phyloP scores from a whole-genome alignment of 257 asterid species.

The Haberlea rhodopensis region DNA sequence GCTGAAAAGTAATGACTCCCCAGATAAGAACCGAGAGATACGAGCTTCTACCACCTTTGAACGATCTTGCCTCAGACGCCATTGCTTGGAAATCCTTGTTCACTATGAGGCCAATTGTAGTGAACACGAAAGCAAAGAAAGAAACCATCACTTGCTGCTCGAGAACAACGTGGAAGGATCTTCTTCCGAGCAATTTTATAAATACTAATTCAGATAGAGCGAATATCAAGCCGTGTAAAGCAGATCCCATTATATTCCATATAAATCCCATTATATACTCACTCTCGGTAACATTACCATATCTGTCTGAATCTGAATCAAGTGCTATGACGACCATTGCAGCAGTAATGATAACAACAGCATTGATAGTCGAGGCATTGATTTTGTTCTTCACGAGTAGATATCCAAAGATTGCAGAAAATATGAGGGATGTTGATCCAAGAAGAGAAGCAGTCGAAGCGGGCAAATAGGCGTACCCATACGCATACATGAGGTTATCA shows the following conservation, averaged over 20 bases:
- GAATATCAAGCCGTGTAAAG: conserved; percentile 81
- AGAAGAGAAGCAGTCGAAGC: conserved; percentile 90
- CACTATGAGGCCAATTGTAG: conserved; percentile 64
- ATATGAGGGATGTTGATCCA: conserved; percentile 70
- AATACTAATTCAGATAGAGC: conserved; percentile 81
- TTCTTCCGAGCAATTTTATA: conserved; percentile 54
- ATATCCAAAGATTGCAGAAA: conserved; percentile 73
- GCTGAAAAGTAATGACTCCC: conserved; percentile 70
- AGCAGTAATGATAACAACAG: conserved; percentile 62
- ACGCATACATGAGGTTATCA: conserved; percentile 89
- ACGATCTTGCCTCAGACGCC: conserved; percentile 58
- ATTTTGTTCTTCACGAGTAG: conserved; percentile 72
- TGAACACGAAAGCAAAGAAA: conserved; percentile 59
- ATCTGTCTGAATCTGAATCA: conserved; percentile 75
- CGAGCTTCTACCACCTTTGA: conserved; percentile 55
- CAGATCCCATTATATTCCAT: conserved; percentile 79
- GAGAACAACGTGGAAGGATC: conserved; percentile 78
- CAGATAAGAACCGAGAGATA: conserved; percentile 69
- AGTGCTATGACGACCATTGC: conserved; percentile 85
- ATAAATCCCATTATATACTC: conserved; percentile 69
- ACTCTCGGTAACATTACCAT: conserved; percentile 35
- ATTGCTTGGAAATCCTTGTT: conserved; percentile 53
- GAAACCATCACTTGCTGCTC: conserved; percentile 97
- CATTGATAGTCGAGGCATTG: conserved; percentile 61
- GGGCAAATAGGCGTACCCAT: conserved; percentile 85